A percentile compares a stretch with the other conserved stretches of the same genome.
Conservation (phyloP, 2,329 filamentous ascomycete species). For the Cladorrhinum sp. region DNA sequence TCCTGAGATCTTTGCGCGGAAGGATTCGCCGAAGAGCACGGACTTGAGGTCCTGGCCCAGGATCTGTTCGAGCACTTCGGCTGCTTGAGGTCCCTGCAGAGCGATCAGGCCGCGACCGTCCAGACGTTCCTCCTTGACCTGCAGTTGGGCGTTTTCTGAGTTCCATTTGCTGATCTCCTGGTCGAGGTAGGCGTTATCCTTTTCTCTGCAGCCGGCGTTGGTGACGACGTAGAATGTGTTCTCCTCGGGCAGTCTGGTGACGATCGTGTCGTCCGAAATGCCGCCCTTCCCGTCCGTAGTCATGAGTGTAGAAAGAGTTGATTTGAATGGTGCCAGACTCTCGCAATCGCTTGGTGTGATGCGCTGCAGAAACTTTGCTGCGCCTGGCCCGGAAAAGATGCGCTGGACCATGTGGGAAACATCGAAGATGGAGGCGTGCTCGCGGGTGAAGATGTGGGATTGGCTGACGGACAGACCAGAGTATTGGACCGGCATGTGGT, state of each 20-base stretch:
- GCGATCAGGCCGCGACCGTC: constrained; percentile 77
- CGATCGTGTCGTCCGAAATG: constrained; percentile 91
- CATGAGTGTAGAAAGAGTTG: constrained; percentile 80
- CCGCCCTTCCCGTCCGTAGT: constrained; percentile 75
- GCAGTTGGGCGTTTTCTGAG: constrained; percentile 46
- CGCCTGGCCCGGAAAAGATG: constrained; percentile 75
- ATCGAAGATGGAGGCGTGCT: constrained; percentile 88
- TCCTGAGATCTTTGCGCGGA: constrained; percentile 58
- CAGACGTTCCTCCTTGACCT: constrained; percentile 67
- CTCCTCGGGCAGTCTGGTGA: constrained; percentile 72
- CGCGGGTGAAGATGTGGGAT: constrained; percentile 86
- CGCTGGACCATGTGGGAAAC: constrained; percentile 97
- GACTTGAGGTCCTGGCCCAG: constrained; percentile 60
- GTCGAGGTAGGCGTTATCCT: constrained; percentile 76
- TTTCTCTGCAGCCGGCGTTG: constrained; percentile 87
- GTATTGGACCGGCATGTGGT: constrained; percentile 91
- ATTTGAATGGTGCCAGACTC: constrained; percentile 62
- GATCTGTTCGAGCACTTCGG: constrained; percentile 62
- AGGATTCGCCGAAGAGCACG: constrained; percentile 79
- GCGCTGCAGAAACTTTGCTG: constrained; percentile 74
- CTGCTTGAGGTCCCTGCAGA: constrained; percentile 79
- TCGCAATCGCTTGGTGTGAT: constrained; percentile 75
- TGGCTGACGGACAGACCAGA: constrained; percentile 70
- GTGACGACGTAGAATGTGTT: constrained; percentile 84
- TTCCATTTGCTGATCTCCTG: constrained; percentile 57